Conservation (phyloP, 352 stramenopile species). For the Stephanocyclus meneghinianus region DNA sequence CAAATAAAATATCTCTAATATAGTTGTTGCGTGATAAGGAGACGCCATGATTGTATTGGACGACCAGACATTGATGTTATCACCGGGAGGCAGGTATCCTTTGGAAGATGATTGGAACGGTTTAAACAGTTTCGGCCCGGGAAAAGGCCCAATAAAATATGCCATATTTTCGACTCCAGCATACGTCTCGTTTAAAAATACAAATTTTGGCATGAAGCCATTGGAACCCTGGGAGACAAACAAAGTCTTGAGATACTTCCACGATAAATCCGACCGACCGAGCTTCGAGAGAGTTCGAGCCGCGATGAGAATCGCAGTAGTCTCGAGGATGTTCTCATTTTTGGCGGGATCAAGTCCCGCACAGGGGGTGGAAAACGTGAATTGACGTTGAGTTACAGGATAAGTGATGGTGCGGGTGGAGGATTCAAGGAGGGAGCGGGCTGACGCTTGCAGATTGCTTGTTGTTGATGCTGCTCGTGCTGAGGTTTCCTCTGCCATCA, state of each 20-base stretch:
- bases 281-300: conserved; percentile 43
- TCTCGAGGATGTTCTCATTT: conserved; percentile 32
- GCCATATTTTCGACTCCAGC: not conserved
- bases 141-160: conserved; percentile 36
- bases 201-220: conserved; percentile 39
- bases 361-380: conserved; percentile 4
- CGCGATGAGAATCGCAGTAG: conserved; percentile 41
- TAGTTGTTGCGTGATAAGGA: conserved; percentile 36
- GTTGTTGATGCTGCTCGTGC: not conserved
- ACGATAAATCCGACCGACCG: conserved; percentile 39
- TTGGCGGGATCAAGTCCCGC: not conserved
- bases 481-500: not conserved
- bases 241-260: conserved; percentile 44
- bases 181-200: conserved; percentile 21
- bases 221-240: conserved; percentile 28
- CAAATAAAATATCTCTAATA: conserved; percentile 50
- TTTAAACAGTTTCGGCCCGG: conserved; percentile 34
- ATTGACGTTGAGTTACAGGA: not conserved
- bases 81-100: not conserved
- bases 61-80: conserved; percentile 32
- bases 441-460: not conserved
- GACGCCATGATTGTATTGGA: conserved; percentile 39
- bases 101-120: not conserved
- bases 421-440: not conserved
- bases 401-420: not conserved